Evolutionary conservation across 208 protist species (phyloP), one percentile per base, ranked within the genome.

Genomic region (Trypanosoma brucei): DNA sequence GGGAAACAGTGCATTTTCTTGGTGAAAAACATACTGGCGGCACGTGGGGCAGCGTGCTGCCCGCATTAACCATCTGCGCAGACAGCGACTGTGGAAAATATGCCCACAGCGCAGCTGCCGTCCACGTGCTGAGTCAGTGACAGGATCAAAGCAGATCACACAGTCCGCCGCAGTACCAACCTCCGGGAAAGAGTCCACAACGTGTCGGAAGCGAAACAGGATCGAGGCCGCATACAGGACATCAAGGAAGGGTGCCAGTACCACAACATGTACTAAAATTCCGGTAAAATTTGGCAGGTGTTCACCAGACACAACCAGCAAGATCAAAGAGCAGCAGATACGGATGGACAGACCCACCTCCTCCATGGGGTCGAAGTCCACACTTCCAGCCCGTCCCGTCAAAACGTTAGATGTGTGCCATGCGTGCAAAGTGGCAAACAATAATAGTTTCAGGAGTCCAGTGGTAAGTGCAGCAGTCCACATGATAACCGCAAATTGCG

Each of bases 61-160:
- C 30, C 68, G 73, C 62, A 85, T 65, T 33, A 96, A 69, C 86
- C 91, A 96, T 33, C 65, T 71, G 46, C 84, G 81, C 39, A 94
- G 65, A 59, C 91, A 96, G 7, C 59, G 62, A 11, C 72, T 70
- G 72, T 96, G 91, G 57, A 94, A 94, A 50, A 72, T 61, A 60
- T 96, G 91, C 0, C 84, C 86, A 51, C 91, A 96, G 11, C 82
- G 82, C 58, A 96, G 74, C 42, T 73, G 67, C 50, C 75, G 78
- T 31, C 86, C 88, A 11, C 9, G 48, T 31, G 80, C 79, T 7
- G 40, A 40, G 1, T 14, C 6, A 0, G 57, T 44, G n/a, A 95
- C 81, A 39, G 72, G 59, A 31, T 93, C 84, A 6, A 86, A 78
- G 59, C 89, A 95, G 52, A 95, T 92, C 48, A 72, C 76, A 55